Conservation (phyloP, 106 monocot species). For the Xerophyta viscosa region DNA sequence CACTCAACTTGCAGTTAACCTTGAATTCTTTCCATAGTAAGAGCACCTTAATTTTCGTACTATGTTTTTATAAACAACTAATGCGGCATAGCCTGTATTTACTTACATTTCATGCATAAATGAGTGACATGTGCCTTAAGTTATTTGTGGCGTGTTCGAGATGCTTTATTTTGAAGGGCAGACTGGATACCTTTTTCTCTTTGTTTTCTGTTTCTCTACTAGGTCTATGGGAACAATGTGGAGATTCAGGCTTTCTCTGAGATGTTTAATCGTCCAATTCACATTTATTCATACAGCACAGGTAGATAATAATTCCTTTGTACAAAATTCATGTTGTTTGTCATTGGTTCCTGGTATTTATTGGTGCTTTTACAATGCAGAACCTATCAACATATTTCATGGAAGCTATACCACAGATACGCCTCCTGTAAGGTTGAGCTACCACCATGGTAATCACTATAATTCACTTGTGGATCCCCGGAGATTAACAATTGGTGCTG, state of each 20-base stretch:
- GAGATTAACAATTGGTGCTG: slow-evolving; percentile 68
- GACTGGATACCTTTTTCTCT: neutral
- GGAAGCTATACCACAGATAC: slow-evolving; percentile 86
- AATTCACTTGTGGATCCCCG: slow-evolving; percentile 96
- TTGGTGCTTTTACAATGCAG: slow-evolving; percentile 27
- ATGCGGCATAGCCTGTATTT: too few relatives aligned
- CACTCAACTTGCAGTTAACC: too few relatives aligned
- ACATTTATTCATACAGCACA: slow-evolving; percentile 94
- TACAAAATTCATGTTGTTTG: neutral
- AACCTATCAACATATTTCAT: slow-evolving; percentile 99
- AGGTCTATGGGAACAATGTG: slow-evolving; percentile 98
- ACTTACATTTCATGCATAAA: too few relatives aligned
- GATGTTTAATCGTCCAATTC: slow-evolving; percentile 98
- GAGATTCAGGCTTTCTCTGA: slow-evolving; percentile 96
- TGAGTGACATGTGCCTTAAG: too few relatives aligned
- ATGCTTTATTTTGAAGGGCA: neutral
- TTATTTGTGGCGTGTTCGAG: too few relatives aligned
- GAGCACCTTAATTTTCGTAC: too few relatives aligned
- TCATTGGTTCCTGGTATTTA: neutral
- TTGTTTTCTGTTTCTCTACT: neutral
- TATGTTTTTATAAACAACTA: too few relatives aligned
- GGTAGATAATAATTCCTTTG: slow-evolving; percentile 22
- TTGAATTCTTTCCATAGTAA: too few relatives aligned
- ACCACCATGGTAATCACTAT: slow-evolving; percentile 97
- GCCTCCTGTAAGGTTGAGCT: slow-evolving; percentile 90